Conservation (phyloP, 1,139 yeast genomes). For the Pneumocystis jirovecii region DNA sequence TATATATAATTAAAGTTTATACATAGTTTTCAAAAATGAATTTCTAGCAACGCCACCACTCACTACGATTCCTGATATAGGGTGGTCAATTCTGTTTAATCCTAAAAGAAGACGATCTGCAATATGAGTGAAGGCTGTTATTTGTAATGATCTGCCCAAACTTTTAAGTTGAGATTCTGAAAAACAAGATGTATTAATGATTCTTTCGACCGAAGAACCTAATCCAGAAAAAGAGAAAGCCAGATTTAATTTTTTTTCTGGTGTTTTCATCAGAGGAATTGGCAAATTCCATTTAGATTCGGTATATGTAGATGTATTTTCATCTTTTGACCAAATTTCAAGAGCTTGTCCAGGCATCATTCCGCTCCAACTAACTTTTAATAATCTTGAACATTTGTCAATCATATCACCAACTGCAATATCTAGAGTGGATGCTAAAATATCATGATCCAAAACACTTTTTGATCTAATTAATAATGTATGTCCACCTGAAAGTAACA, state of each 20-base stretch:
- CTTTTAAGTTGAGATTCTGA: conserved; percentile 3
- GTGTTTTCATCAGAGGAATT: conserved; percentile 6
- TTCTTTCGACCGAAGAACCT: conserved; percentile 6
- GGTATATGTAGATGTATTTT: background rate
- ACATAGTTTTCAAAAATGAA: background rate
- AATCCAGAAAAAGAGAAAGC: conserved; percentile 12
- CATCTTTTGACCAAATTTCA: conserved; percentile 38
- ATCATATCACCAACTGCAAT: conserved; percentile 89
- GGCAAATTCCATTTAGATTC: background rate
- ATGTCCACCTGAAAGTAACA: conserved; percentile 88
- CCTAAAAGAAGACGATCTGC: conserved; percentile 4
- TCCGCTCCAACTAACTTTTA: conserved; percentile 50
- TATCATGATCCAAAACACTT: conserved; percentile 48
- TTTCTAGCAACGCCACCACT: conserved; percentile 14
- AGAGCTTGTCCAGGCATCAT: conserved; percentile 75
- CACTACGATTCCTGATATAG: conserved; percentile 7
- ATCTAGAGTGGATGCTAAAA: conserved; percentile 63
- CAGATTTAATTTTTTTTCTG: conserved; percentile 25
- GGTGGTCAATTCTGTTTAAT: background rate
- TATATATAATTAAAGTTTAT: background rate
- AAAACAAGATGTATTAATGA: conserved; percentile 1
- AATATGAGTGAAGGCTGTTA: conserved; percentile 12
- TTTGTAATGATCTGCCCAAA: conserved; percentile 10
- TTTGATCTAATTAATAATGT: conserved; percentile 67
- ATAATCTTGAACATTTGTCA: conserved; percentile 79